Base-by-base conservation (phyloP, 768 basidiomycete species). In the Lactarius indigo region DNA sequence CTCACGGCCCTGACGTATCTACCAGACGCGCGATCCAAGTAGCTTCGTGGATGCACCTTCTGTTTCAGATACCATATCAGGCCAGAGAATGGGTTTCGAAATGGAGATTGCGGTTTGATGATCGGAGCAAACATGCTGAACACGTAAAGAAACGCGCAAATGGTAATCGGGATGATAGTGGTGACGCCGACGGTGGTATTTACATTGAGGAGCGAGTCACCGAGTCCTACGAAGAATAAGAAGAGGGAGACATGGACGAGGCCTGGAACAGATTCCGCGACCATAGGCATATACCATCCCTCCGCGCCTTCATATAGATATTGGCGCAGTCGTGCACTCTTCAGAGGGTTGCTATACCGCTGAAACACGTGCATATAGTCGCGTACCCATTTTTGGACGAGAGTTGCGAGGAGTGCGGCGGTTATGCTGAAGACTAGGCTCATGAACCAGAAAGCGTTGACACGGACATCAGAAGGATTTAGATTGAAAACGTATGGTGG, bases 221-320 rank as follows among this genome's bases (percentile, higher is more conserved):
- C 72, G 41, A 85, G 76, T 39, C 82, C 80, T 33, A 79, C 76
- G 72, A 86, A 79, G 73, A 84, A 84, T 8, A 84, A 74, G 26
- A 82, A 76, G 15, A 84, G 75, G 2, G 83, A 81, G 8, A 81
- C 73, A 65, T 84, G 83, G 28, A 85, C 77, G 9, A 84, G 77
- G 26, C 79, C 74, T 1, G 83, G 83, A 26, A 84, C 79, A 18
- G 75, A 68, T 42, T 79, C 76, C 2, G 83, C 79, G 8, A 84
- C 71, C 2, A 75, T 70, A 5, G 77, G 71, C 74, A 84, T 78
- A 10, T 74, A 72, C 71, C 81, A 84, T 52, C 68, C 72, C 18
- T 76, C 74, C 23, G 82, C 68, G n/a, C 80, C 80, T 50, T 77
- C 74, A 64, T 78, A 59, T 7, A 63, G 47, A 33, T 55, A 83